Conservation (phyloP, 2,329 filamentous ascomycete species). For the Didymella exigua region DNA sequence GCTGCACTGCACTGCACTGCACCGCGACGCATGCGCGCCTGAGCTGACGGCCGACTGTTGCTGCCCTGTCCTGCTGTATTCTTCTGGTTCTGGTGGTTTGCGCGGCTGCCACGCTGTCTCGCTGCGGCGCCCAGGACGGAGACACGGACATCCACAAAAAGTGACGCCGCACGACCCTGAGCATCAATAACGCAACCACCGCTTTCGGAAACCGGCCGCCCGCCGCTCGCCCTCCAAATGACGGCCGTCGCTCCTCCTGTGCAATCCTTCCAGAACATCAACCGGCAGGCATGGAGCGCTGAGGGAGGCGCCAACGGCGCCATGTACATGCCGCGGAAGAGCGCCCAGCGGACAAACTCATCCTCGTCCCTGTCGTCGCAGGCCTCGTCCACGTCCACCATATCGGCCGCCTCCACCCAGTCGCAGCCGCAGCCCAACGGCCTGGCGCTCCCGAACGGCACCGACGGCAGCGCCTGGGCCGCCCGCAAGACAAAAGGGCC, state of each 20-base stretch:
- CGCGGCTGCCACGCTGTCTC: constrained; percentile 36
- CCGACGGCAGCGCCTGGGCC: constrained; percentile 48
- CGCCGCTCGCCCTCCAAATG: constrained; percentile 53
- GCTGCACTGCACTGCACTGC: constrained; percentile 15
- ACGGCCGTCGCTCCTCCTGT: constrained; percentile 70
- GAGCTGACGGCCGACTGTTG: constrained; percentile 17
- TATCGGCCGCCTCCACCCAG: constrained; percentile 60
- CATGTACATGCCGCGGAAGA: constrained; percentile 89
- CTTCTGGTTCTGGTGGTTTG: constrained; percentile 24
- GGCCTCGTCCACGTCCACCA: constrained; percentile 68
- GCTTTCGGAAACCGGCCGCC: constrained; percentile 25
- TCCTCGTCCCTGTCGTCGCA: constrained; percentile 77
- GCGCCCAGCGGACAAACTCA: constrained; percentile 83
- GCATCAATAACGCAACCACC: constrained; percentile 22
- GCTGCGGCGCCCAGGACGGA: constrained; percentile 35
- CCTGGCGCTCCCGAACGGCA: constrained; percentile 48
- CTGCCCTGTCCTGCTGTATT: constrained; percentile 24
- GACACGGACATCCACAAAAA: constrained; percentile 36
- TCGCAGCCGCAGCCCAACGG: constrained; percentile 68
- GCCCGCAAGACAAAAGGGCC: constrained; percentile 56
- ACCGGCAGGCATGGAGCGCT: constrained; percentile 67
- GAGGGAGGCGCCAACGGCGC: constrained; percentile 65
- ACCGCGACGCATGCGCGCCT: constrained; percentile 38
- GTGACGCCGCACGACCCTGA: constrained; percentile 33
- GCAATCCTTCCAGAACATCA: constrained; percentile 63